Conservation (phyloP, 2,329 filamentous ascomycete genomes). For the Penicillium brevicompactum region DNA sequence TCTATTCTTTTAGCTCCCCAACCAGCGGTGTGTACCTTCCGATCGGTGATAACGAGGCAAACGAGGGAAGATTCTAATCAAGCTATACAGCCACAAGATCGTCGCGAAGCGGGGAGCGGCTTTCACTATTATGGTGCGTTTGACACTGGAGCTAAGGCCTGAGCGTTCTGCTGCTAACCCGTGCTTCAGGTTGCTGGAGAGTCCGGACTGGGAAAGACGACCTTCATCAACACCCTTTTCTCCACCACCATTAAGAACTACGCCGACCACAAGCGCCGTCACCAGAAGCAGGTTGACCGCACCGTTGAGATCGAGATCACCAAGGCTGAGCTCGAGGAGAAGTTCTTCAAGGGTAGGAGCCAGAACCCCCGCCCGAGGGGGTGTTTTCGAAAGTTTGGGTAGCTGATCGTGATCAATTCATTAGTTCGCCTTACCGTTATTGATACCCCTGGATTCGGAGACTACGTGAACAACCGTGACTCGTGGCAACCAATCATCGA, state of each 20-base stretch:
- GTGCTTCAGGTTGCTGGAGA: slow-evolving; percentile 83
- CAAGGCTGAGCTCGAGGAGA: slow-evolving; percentile 99
- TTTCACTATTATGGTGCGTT: slow-evolving; percentile 95
- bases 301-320: slow-evolving; percentile 99
- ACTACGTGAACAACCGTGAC: slow-evolving; percentile 99
- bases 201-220: slow-evolving; percentile 97
- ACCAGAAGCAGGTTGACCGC: slow-evolving; percentile 99
- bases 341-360: slow-evolving; percentile 95
- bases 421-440: slow-evolving; percentile 97
- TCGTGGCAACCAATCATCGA: slow-evolving; percentile 99
- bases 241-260: slow-evolving; percentile 99
- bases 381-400: not conserved
- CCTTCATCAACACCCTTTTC: slow-evolving; percentile 99
- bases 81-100: slow-evolving; percentile 64
- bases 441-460: slow-evolving; percentile 97
- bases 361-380: not conserved
- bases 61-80: slow-evolving; percentile 25
- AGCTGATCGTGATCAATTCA: slow-evolving; percentile 21
- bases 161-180: slow-evolving; percentile 27
- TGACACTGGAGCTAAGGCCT: slow-evolving; percentile 5
- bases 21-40: slow-evolving; percentile 65
- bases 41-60: slow-evolving; percentile 9
- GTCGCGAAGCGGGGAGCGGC: slow-evolving; percentile 85
- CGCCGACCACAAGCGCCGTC: slow-evolving; percentile 98
- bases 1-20: slow-evolving; percentile 58